These are phyloP conservation scores for Mycena galericulata DNA, from an alignment of 768 basidiomycete genomes.

Conservation along the genomic window DNA sequence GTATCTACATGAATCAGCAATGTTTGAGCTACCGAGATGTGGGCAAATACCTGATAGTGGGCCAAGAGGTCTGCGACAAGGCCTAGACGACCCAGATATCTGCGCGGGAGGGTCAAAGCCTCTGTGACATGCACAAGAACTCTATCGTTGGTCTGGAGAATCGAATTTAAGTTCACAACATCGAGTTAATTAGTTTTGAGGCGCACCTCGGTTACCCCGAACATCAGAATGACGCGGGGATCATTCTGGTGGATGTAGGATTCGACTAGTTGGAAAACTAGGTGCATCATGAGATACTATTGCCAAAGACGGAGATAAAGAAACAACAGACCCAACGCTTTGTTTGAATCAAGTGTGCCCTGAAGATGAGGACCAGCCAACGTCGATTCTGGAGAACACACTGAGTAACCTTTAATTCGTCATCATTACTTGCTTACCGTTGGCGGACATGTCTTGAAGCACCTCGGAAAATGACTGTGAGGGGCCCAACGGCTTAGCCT, in stretches of 20 bases:
- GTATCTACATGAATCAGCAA: conserved; percentile 6
- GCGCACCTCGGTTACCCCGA: conserved; percentile 40
- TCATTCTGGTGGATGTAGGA: too few species aligned
- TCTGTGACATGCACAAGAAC: conserved; percentile 19
- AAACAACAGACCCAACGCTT: not conserved
- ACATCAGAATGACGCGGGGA: not conserved
- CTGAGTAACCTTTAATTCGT: not conserved
- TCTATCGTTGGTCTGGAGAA: not conserved
- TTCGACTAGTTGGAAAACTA: not conserved
- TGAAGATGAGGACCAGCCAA: not conserved
- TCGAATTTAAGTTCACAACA: not conserved
- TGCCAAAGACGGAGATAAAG: not conserved
- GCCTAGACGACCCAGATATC: not conserved
- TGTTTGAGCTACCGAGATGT: not conserved
- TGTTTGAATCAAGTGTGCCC: not conserved
- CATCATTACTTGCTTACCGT: not conserved
- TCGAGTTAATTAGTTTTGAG: not conserved
- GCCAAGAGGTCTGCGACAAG: not conserved
- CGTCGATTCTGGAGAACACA: not conserved
- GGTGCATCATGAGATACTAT: not conserved
- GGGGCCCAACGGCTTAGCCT: not conserved
- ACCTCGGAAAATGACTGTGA: conserved; percentile 31
- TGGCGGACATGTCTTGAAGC: conserved; percentile 23
- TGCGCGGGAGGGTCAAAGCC: not conserved
- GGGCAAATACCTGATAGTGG: conserved; percentile 6